Evolutionary conservation across 352 stramenopile genomes (phyloP).

Genomic region (Phytophthora syringae): DNA sequence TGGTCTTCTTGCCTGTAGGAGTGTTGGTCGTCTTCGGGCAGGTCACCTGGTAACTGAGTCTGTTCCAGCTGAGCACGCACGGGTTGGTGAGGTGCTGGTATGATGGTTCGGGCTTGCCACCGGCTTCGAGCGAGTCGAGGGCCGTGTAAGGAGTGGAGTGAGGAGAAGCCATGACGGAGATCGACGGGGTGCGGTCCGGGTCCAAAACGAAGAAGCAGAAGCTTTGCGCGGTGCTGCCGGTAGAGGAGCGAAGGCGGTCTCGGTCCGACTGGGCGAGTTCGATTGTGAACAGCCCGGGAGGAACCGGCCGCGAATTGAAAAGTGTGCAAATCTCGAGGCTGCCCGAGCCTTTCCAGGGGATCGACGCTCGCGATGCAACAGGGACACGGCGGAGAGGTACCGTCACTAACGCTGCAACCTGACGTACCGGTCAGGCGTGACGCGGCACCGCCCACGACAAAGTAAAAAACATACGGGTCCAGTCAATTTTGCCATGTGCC

Average conservation of each 20-base stretch:
- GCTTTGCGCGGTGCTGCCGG: slow-evolving; percentile 17
- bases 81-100: too few species aligned
- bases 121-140: slow-evolving; percentile 6
- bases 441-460: neutral
- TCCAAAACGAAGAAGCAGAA: slow-evolving; percentile 33
- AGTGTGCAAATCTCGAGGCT: slow-evolving; percentile 24
- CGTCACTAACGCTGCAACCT: slow-evolving; percentile 13
- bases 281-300: slow-evolving; percentile 21
- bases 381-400: slow-evolving; percentile 13
- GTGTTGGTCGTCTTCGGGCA: slow-evolving; percentile 21
- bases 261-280: slow-evolving; percentile 24
- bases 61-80: slow-evolving; percentile 30
- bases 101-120: too few species aligned
- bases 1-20: slow-evolving; percentile 36
- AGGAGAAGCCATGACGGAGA: slow-evolving; percentile 2
- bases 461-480: neutral
- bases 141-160: slow-evolving; percentile 14
- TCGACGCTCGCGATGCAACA: slow-evolving; percentile 6
- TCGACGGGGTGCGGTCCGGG: slow-evolving; percentile 13
- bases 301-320: slow-evolving; percentile 19
- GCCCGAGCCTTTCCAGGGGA: slow-evolving; percentile 6
- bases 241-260: slow-evolving; percentile 19
- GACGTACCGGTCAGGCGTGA: slow-evolving; percentile 12
- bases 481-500: slow-evolving; percentile 13
- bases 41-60: slow-evolving; percentile 27